Conservation (phyloP, 192 early-diverging fungal species). For the Pilaira anomala region DNA sequence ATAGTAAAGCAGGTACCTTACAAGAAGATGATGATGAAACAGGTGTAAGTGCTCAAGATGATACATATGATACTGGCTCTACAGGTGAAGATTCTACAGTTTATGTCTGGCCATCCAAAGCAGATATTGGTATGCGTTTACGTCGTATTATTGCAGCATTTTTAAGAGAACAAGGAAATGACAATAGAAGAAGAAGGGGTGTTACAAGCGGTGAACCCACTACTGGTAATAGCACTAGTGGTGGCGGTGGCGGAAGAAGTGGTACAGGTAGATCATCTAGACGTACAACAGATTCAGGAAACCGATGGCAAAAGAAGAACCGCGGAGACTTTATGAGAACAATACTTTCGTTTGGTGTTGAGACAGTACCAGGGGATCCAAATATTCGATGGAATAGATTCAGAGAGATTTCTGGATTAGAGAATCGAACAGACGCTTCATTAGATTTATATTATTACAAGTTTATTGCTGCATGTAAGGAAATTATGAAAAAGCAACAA, state of each 20-base stretch:
- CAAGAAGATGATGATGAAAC: slow-evolving; percentile 28
- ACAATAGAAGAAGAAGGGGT: slow-evolving; percentile 31
- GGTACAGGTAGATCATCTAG: background rate
- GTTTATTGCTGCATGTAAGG: slow-evolving; percentile 58
- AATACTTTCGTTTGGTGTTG: slow-evolving; percentile 55
- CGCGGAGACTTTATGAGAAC: slow-evolving; percentile 55
- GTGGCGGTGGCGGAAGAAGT: background rate
- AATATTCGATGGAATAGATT: slow-evolving; percentile 62
- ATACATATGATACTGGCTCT: slow-evolving; percentile 20
- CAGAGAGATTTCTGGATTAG: slow-evolving; percentile 63
- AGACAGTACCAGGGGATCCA: slow-evolving; percentile 38
- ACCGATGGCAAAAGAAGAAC: slow-evolving; percentile 54
- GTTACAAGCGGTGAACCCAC: slow-evolving; percentile 1
- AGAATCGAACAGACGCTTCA: slow-evolving; percentile 63
- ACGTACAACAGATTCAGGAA: slow-evolving; percentile 28
- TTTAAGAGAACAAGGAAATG: slow-evolving; percentile 45
- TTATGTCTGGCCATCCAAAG: slow-evolving; percentile 55
- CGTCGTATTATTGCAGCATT: slow-evolving; percentile 54
- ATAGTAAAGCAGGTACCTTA: slow-evolving; percentile 34
- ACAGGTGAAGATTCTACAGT: slow-evolving; percentile 36
- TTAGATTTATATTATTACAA: slow-evolving; percentile 65
- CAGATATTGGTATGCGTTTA: slow-evolving; percentile 57
- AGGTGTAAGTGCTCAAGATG: slow-evolving; percentile 3
- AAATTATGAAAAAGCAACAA: slow-evolving; percentile 46
- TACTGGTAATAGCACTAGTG: background rate